Base-by-base conservation (phyloP, 2,329 filamentous ascomycete species). In the Epichloe glyceriae region DNA sequence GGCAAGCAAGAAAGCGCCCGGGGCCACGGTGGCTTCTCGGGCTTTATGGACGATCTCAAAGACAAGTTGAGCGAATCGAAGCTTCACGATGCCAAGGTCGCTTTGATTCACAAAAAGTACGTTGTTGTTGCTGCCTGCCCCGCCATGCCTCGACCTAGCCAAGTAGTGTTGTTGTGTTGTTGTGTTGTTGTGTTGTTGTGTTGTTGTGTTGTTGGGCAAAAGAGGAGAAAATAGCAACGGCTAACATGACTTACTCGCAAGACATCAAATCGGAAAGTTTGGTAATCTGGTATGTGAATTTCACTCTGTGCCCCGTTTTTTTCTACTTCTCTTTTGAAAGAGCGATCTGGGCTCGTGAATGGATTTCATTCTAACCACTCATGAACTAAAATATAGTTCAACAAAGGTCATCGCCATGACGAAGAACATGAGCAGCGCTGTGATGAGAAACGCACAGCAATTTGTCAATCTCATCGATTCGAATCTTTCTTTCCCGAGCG, bases 401-500 rank as follows among this genome's bases (percentile, higher is more conserved):
- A 96, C 62, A 73, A 78, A 22, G 87, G 94, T 56, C 91, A 97
- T 66, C 85, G 91, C 50, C 91, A 96, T 64, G 91, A 96, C 63
- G 91, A 97, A 67, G 85, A 85, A 57, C 90, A 97, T 64, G 93
- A 97, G 65, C 75, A 91, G 66, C 73, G 68, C 10, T 91, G 87
- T 42, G 91, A 97, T 64, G 78, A 77, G 12, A 95, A 95, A 70
- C 80, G 93, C 52, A 78, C 75, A 19, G 75, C 70, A 15, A 84
- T 93, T 47, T 75, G 77, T 57, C 79, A 91, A 52, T 75, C 79
- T 14, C 83, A 97, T 63, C 83, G 91, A 41, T 97, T 89, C 71
- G 66, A 85, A n/a, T 95, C 88, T 4, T 98, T 86, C 68, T 94
- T 94, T 38, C 91, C 91, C 0, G 84, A 91, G 64, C 82, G 84